Conservation (phyloP, 73 alveolate species). For the Tetrahymena borealis region DNA sequence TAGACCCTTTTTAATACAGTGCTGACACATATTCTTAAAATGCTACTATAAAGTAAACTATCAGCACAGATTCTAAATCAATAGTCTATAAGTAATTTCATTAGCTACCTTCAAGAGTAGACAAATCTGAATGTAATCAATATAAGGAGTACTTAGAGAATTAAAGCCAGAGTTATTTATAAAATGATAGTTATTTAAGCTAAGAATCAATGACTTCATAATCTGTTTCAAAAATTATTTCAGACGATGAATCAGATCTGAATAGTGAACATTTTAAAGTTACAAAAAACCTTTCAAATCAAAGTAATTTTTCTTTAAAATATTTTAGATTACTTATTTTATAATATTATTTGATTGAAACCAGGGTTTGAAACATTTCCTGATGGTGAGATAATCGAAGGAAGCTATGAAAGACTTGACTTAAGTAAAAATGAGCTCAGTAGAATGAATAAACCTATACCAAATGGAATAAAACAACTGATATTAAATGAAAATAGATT, state of each 20-base stretch:
- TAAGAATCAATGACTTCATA: background rate
- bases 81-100: background rate
- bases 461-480: background rate
- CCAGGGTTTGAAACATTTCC: background rate
- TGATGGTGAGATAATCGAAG: background rate
- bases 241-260: background rate
- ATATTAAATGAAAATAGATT: background rate
- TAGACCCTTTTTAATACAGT: background rate
- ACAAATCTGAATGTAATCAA: background rate
- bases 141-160: background rate
- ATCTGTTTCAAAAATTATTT: background rate
- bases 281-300: background rate
- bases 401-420: background rate
- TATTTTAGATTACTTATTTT: background rate
- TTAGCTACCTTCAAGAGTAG: background rate
- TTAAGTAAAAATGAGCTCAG: background rate
- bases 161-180: too few species aligned
- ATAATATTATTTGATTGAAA: background rate
- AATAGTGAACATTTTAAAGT: background rate
- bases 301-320: background rate
- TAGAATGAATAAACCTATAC: background rate
- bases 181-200: background rate
- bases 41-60: background rate
- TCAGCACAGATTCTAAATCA: background rate
- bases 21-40: background rate